Percentiles rank a stretch among this genome's conserved stretches.
These are phyloP conservation scores for Aspergillus bridgeri DNA, from an alignment of 495 filamentous ascomycete genomes.

Conservation along the genomic window DNA sequence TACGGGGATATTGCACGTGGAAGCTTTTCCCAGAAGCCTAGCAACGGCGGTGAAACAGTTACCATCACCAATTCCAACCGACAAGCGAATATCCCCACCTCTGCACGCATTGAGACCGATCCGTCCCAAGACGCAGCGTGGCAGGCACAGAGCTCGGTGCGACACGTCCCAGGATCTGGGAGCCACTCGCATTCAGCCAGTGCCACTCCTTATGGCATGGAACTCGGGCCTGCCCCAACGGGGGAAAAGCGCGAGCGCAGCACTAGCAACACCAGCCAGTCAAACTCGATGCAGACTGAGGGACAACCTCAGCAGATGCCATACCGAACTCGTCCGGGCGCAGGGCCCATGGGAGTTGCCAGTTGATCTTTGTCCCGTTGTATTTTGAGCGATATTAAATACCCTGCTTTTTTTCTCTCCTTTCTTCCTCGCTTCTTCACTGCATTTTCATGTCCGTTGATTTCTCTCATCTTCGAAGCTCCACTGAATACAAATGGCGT, in stretches of 20 bases:
- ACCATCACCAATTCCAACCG: conserved; percentile 40
- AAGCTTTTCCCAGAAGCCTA: conserved; percentile 54
- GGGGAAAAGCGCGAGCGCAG: conserved; percentile 39
- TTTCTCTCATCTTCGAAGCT: background rate
- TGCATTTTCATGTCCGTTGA: background rate
- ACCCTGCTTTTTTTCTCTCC: conserved; percentile 17
- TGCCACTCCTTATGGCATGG: conserved; percentile 25
- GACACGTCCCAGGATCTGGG: conserved; percentile 66
- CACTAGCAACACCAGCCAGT: conserved; percentile 41
- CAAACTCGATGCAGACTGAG: conserved; percentile 24
- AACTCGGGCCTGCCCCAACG: conserved; percentile 28
- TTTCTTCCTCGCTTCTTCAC: conserved; percentile 10
- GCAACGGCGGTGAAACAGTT: conserved; percentile 54
- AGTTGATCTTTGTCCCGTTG: conserved; percentile 23
- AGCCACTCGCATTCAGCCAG: conserved; percentile 38
- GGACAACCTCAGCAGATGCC: conserved; percentile 33
- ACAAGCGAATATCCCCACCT: conserved; percentile 36
- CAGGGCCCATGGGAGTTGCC: conserved; percentile 46
- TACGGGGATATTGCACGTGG: conserved; percentile 72
- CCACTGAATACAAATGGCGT: background rate
- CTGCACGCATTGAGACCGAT: conserved; percentile 73
- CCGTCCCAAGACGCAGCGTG: conserved; percentile 65
- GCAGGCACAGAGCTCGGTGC: conserved; percentile 78
- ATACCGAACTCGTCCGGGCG: conserved; percentile 39
- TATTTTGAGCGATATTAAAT: conserved; percentile 14